These are phyloP conservation scores for Apiotrichum porosum DNA, from an alignment of 1,284 basidiomycete genomes.

Conservation along the genomic window DNA sequence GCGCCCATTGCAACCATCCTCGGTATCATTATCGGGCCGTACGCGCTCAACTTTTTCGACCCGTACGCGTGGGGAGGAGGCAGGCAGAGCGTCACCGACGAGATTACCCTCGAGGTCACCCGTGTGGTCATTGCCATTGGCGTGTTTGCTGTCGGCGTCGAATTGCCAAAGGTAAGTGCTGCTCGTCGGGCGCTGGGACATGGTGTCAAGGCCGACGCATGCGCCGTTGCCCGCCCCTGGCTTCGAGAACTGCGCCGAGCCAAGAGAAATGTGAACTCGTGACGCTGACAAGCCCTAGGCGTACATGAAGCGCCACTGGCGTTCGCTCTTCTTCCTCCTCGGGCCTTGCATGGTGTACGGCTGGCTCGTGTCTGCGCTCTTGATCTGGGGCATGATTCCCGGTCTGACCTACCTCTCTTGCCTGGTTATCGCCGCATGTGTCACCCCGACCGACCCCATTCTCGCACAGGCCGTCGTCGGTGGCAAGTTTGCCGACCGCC, in stretches of 20 bases:
- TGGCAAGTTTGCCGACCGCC: conserved; percentile 96
- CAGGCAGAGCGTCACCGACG: conserved; percentile 55
- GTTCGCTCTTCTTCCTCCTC: conserved; percentile 76
- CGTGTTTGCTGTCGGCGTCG: conserved; percentile 96
- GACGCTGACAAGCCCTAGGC: conserved; percentile 47
- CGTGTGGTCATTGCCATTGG: conserved; percentile 95
- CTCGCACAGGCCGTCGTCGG: conserved; percentile 67
- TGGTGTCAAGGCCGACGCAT: neutral
- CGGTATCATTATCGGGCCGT: conserved; percentile 86
- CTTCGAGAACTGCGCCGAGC: no score
- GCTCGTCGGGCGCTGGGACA: no score
- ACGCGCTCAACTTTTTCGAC: conserved; percentile 78
- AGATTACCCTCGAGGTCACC: conserved; percentile 83
- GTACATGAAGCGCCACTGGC: conserved; percentile 89
- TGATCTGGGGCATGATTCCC: conserved; percentile 86
- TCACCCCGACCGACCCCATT: conserved; percentile 91
- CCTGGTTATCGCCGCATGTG: conserved; percentile 84
- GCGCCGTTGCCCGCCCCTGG: no score
- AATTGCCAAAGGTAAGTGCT: conserved; percentile 66
- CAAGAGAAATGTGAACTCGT: no score
- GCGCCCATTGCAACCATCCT: conserved; percentile 93
- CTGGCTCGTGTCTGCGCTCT: conserved; percentile 79
- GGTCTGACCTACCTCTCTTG: conserved; percentile 78
- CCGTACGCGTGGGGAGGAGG: conserved; percentile 72
- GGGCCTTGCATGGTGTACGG: conserved; percentile 79